These are phyloP conservation scores for Saururus chinensis DNA, from an alignment of 164 flowering plant species.

Conservation along the genomic window DNA sequence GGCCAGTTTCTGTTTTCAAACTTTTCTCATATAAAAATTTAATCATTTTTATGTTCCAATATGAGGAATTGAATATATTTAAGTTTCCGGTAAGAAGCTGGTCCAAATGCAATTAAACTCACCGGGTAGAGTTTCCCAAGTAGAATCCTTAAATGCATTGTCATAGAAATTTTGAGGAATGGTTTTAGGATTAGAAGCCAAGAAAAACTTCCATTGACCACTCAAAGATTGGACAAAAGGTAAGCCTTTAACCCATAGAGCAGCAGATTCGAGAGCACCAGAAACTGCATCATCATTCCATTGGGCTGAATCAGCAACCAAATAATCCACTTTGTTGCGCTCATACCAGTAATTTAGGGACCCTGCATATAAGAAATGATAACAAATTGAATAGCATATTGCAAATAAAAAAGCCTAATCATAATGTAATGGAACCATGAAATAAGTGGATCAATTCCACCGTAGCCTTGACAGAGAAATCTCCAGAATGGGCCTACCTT, in stretches of 20 bases:
- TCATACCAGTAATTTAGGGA: conserved; percentile 80
- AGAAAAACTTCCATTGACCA: conserved; percentile 77
- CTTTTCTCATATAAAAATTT: too few relatives aligned
- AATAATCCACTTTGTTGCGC: conserved; percentile 60
- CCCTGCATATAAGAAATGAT: conserved; percentile 28
- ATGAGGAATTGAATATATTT: too few relatives aligned
- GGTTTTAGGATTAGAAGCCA: conserved; percentile 46
- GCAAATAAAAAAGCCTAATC: too few relatives aligned
- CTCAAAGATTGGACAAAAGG: conserved; percentile 84
- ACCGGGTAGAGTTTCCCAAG: conserved; percentile 84
- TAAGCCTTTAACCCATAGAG: conserved; percentile 72
- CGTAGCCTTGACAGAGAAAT: not conserved
- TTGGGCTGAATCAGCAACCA: conserved; percentile 51
- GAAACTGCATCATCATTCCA: conserved; percentile 90
- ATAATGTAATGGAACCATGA: not conserved
- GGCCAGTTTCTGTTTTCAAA: too few relatives aligned
- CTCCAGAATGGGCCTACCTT: conserved; percentile 32
- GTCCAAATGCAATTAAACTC: conserved; percentile 1
- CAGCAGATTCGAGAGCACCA: conserved; percentile 67
- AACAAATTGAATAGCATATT: conserved; percentile 1
- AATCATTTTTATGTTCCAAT: too few relatives aligned
- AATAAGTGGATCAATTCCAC: too few relatives aligned
- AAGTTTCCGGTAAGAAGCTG: too few relatives aligned
- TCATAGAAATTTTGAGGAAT: conserved; percentile 58
- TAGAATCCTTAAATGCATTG: conserved; percentile 48